Conservation (phyloP, 2,329 filamentous ascomycete species). For the Paramyrothecium roridum region DNA sequence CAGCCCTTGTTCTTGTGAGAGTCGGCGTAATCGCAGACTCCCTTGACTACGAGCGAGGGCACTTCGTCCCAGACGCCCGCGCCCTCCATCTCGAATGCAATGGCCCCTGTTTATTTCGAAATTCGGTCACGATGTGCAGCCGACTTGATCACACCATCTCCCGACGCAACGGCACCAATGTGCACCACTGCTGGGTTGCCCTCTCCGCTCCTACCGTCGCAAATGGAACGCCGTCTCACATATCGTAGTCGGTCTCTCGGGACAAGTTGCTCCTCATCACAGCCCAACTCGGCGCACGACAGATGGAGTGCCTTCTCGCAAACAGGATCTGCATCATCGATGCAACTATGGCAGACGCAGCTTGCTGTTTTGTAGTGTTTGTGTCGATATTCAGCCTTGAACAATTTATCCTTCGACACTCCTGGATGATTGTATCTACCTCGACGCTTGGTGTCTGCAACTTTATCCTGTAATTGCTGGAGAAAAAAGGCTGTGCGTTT, state of each 20-base stretch:
- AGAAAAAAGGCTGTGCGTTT: constrained; percentile 8
- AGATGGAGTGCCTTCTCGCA: constrained; percentile 6
- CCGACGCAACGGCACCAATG: constrained; percentile 34
- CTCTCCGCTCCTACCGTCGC: constrained; percentile 7
- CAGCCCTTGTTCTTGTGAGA: constrained; percentile 31
- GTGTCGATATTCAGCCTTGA: constrained; percentile 24
- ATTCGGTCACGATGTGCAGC: constrained; percentile 25
- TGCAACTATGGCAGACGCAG: constrained; percentile 6
- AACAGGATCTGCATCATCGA: background rate
- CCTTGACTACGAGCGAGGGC: constrained; percentile 29
- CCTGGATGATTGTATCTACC: constrained; percentile 21
- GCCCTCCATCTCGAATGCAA: constrained; percentile 28
- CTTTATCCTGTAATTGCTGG: constrained; percentile 4
- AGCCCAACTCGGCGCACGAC: constrained; percentile 9
- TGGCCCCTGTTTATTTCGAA: constrained; percentile 11
- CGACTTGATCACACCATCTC: constrained; percentile 36
- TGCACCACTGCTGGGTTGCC: constrained; percentile 22
- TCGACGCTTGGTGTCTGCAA: background rate
- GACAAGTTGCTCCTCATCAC: constrained; percentile 17
- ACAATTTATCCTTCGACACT: constrained; percentile 22
- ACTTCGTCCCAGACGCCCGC: constrained; percentile 21
- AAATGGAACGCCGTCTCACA: background rate
- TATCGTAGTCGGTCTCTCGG: constrained; percentile 22
- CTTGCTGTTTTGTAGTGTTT: constrained; percentile 17
- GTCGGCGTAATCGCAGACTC: constrained; percentile 34